These are phyloP conservation scores for Phytophthora idaei DNA, from an alignment of 352 stramenopile genomes.

Conservation along the genomic window DNA sequence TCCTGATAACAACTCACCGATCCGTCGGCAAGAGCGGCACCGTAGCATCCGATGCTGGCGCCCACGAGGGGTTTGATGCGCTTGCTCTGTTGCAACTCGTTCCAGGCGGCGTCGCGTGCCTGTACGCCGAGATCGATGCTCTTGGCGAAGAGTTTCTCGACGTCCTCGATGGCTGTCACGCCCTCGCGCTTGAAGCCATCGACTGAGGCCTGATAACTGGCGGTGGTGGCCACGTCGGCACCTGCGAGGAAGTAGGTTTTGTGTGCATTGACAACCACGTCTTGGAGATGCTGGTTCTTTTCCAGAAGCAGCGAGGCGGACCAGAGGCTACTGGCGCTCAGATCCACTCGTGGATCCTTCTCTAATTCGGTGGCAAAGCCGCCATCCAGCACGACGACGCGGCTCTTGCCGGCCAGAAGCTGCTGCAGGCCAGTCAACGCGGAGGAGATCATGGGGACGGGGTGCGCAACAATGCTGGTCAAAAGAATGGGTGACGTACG, in stretches of 20 bases:
- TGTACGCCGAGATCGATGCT: constrained; percentile 78
- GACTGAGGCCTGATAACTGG: constrained; percentile 87
- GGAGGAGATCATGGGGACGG: constrained; percentile 20
- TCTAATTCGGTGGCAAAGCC: constrained; percentile 82
- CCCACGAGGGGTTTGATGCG: constrained; percentile 76
- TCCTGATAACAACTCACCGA: constrained; percentile 50
- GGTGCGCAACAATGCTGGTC: background rate
- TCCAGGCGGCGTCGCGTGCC: constrained; percentile 67
- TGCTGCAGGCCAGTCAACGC: constrained; percentile 43
- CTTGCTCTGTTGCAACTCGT: constrained; percentile 39
- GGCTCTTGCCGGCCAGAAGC: constrained; percentile 28
- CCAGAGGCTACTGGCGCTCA: constrained; percentile 67
- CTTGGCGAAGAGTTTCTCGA: constrained; percentile 69
- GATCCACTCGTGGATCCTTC: constrained; percentile 65
- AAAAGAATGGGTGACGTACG: constrained; percentile 32
- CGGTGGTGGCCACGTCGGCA: constrained; percentile 80
- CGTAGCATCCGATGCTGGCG: constrained; percentile 88
- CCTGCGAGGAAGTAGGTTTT: constrained; percentile 77
- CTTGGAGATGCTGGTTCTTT: constrained; percentile 51
- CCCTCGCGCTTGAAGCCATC: constrained; percentile 81
- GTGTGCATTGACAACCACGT: constrained; percentile 74
- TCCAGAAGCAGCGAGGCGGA: constrained; percentile 74
- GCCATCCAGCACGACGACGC: constrained; percentile 74
- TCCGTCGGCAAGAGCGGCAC: constrained; percentile 81
- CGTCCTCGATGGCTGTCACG: constrained; percentile 44